Evolutionary conservation across 164 flowering plant species (phyloP).

Genomic region (Vitis amurensis): DNA sequence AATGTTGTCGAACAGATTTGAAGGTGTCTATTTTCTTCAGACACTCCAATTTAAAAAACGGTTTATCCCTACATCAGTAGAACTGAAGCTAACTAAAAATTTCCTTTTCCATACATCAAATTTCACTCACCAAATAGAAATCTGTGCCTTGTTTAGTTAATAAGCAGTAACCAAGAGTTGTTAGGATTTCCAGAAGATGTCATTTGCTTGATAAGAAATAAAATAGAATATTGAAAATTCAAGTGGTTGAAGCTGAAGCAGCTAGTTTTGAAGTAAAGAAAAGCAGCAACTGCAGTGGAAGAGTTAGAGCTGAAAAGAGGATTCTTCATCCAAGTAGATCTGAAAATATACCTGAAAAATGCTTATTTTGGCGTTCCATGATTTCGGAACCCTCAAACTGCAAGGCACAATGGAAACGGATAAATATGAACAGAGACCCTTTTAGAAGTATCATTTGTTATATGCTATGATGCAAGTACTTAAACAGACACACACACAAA

Average conservation of each 20-base stretch:
- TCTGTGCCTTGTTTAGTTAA: background rate
- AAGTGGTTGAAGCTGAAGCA: too few species aligned
- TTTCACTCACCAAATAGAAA: background rate
- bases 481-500: background rate
- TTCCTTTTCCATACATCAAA: background rate
- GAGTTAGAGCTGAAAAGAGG: too few species aligned
- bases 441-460: background rate
- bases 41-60: background rate
- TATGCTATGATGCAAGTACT: background rate
- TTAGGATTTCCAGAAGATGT: too few species aligned
- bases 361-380: conserved; percentile 55
- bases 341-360: conserved; percentile 54
- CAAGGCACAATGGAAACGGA: conserved; percentile 6
- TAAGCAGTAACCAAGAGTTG: background rate
- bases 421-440: background rate
- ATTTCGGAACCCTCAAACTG: conserved; percentile 79
- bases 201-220: too few species aligned
- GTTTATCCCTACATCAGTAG: background rate
- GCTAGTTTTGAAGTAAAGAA: too few species aligned
- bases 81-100: too few species aligned
- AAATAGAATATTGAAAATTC: too few species aligned
- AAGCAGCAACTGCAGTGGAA: too few species aligned
- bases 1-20: background rate
- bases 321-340: too few species aligned
- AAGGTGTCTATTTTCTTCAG: background rate